phyloP scores from a whole-genome alignment of 2,329 filamentous ascomycete species.

The Grosmannia serpens region DNA sequence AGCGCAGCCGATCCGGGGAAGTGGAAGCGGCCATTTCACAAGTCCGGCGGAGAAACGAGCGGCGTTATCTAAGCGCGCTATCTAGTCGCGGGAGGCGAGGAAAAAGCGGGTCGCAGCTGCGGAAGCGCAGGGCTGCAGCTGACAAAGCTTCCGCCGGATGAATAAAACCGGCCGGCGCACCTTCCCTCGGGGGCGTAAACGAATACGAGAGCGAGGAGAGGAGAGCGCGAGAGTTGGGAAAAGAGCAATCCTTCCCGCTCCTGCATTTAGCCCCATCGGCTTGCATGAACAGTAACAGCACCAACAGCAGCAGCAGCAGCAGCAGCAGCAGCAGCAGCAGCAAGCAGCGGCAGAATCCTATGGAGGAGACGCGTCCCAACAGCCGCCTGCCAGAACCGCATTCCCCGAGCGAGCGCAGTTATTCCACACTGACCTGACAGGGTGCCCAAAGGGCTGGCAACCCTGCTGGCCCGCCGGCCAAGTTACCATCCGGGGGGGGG shows the following conservation, averaged over 20 bases:
- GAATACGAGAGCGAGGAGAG: background rate
- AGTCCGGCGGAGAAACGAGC: background rate
- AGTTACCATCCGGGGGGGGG: background rate
- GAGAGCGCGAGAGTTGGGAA: background rate
- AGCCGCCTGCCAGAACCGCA: background rate
- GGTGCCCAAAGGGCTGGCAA: background rate
- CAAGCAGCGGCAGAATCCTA: background rate
- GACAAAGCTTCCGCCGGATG: background rate
- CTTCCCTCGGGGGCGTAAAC: background rate
- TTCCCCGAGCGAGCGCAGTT: background rate
- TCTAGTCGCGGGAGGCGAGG: background rate
- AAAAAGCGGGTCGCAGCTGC: background rate
- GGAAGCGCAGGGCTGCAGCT: background rate
- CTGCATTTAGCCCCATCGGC: background rate
- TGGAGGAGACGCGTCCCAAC: background rate
- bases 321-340: background rate
- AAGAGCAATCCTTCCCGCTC: background rate
- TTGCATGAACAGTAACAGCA: background rate
- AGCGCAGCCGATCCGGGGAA: background rate
- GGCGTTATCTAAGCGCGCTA: constrained; percentile 1
- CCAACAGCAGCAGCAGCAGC: background rate
- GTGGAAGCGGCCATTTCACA: background rate
- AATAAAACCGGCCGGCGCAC: background rate
- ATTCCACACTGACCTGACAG: background rate
- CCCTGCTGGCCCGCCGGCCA: background rate